Evolutionary conservation across 108 stramenopile species (phyloP).

Genomic region (Pseudonitzschia multistriata): DNA sequence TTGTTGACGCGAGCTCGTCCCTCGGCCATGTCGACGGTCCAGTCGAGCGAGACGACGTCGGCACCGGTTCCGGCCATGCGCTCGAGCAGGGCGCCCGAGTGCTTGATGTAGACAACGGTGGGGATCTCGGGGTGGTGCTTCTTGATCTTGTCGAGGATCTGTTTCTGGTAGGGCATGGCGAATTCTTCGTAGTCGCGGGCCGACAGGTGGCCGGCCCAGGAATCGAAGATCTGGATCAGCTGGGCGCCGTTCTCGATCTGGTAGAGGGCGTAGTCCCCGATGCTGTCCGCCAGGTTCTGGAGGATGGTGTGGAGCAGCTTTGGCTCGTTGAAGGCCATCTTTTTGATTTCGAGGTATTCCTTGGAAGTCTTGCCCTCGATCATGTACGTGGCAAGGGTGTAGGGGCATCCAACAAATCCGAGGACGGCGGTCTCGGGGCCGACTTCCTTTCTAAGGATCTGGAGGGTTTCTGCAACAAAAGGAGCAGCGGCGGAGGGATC

Average conservation of each 20-base stretch:
- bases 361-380: conserved; percentile 96
- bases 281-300: conserved; percentile 82
- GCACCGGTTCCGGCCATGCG: conserved; percentile 93
- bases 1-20: conserved; percentile 81
- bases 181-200: conserved; percentile 92
- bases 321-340: conserved; percentile 91
- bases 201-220: conserved; percentile 96
- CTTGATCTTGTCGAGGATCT: conserved; percentile 89
- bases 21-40: conserved; percentile 97
- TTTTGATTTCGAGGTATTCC: conserved; percentile 91
- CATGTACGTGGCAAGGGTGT: conserved; percentile 97
- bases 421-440: conserved; percentile 92
- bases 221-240: conserved; percentile 98
- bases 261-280: conserved; percentile 92
- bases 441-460: conserved; percentile 82
- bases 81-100: conserved; percentile 85
- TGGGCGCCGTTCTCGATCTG: conserved; percentile 97
- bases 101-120: conserved; percentile 93
- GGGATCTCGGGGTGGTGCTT: conserved; percentile 88
- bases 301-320: conserved; percentile 87
- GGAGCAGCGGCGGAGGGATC: conserved; percentile 80
- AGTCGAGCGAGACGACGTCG: conserved; percentile 95
- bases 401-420: conserved; percentile 98
- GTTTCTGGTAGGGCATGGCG: conserved; percentile 94
- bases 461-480: conserved; percentile 89